These are phyloP conservation scores for Ceratobasidium sp. DNA, from an alignment of 1,284 basidiomycete genomes.

Conservation along the genomic window DNA sequence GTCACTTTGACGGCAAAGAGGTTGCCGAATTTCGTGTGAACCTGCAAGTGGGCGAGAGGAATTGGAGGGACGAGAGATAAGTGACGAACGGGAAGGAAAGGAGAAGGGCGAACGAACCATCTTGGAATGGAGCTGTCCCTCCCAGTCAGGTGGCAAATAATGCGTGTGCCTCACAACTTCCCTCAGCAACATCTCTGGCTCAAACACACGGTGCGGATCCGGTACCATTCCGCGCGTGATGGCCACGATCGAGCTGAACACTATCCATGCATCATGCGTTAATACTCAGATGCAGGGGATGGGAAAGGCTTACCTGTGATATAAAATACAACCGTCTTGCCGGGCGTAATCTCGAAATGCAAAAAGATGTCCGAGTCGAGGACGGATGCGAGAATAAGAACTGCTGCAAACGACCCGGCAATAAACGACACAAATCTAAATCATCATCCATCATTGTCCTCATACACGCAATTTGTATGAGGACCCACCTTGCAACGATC, in stretches of 20 bases:
- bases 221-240: conserved; percentile 95
- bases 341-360: conserved; percentile 94
- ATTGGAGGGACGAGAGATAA: too few relatives aligned
- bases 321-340: conserved; percentile 94
- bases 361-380: conserved; percentile 93
- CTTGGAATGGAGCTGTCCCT: conserved; percentile 88
- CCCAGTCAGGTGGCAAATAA: conserved; percentile 95
- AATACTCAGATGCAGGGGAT: background rate
- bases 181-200: conserved; percentile 91
- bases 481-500: conserved; percentile 83
- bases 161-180: conserved; percentile 95
- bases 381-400: conserved; percentile 90
- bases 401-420: conserved; percentile 95
- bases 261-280: conserved; percentile 44
- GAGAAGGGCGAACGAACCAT: conserved; percentile 63
- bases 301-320: conserved; percentile 62
- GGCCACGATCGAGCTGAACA: conserved; percentile 91
- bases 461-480: too few relatives aligned
- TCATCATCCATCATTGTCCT: background rate
- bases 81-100: conserved; percentile 2
- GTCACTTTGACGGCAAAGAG: conserved; percentile 90
- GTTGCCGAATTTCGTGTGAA: conserved; percentile 89
- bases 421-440: conserved; percentile 93
- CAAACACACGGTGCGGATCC: conserved; percentile 92
- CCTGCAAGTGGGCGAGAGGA: conserved; percentile 61